phyloP scores from a whole-genome alignment of 768 basidiomycete species.

The Boletus reticulatus region DNA sequence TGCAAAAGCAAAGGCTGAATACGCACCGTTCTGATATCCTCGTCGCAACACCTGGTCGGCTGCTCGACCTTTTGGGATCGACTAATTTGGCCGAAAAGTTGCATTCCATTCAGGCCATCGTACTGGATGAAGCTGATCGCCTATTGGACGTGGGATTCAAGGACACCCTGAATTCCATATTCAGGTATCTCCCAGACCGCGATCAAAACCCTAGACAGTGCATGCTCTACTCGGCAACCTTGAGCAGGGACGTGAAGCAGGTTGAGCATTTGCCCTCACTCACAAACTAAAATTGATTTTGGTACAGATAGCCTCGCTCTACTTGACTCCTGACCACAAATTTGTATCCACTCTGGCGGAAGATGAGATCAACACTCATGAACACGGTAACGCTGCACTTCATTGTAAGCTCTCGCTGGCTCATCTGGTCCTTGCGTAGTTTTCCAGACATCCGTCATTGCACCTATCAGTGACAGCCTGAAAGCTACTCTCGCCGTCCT shows the following conservation, averaged over 20 bases:
- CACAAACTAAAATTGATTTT: background rate
- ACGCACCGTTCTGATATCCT: constrained; percentile 48
- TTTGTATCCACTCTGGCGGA: constrained; percentile 60
- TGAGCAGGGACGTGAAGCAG: constrained; percentile 64
- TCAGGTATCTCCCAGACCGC: constrained; percentile 39
- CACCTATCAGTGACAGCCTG: constrained; percentile 41
- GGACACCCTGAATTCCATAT: constrained; percentile 63
- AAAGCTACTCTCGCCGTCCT: constrained; percentile 41
- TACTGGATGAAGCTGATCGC: constrained; percentile 75
- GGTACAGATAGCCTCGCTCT: constrained; percentile 26
- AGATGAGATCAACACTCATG: constrained; percentile 60
- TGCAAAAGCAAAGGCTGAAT: constrained; percentile 28
- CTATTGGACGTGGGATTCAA: constrained; percentile 74
- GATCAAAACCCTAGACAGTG: constrained; percentile 59
- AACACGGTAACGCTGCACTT: constrained; percentile 43
- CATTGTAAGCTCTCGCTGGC: background rate
- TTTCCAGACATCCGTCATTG: constrained; percentile 44
- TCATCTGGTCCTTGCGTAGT: constrained; percentile 31
- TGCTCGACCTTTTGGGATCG: constrained; percentile 65
- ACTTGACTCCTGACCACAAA: constrained; percentile 26
- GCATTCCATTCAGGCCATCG: constrained; percentile 40
- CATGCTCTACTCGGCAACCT: constrained; percentile 72
- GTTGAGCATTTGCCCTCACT: constrained; percentile 26
- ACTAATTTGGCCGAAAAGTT: constrained; percentile 37
- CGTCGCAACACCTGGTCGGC: constrained; percentile 74